Evolutionary conservation across 257 asterid species (phyloP), one percentile per base, ranked within the genome.

Genomic region (Catharanthus roseus): DNA sequence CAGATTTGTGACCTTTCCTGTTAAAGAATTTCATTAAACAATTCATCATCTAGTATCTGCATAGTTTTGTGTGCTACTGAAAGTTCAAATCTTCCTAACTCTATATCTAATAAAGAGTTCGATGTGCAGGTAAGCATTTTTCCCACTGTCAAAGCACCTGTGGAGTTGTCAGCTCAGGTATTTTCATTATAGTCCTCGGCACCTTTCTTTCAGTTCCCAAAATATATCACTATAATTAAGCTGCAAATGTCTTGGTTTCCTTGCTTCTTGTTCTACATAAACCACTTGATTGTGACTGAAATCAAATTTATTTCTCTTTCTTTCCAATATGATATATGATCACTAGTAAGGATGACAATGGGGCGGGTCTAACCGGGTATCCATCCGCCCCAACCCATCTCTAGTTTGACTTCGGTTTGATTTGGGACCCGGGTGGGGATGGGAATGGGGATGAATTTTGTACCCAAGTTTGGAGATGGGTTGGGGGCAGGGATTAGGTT

Each of bases 91-190:
- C 38, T 33, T 29, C 68, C 11, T 5, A 69, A 12, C 45, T 26
- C 5, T 66, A 34, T 33, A 21, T 53, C 55, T 38, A 56, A 34
- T 53, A 12, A 44, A 38, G 56, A 72, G 55, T 62, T 39, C 54
- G 54, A 4, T 65, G 45, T 86, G 84, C 86, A 93, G 98, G 86
- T 93, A 70, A 90, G 82, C 85, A 79, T 90, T 71, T 93, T 90
- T 83, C 98, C 98, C 24, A 75, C 97, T 69, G 95, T 89, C 34
- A 90, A 87, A 83, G 98, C 97, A 57, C 90, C 96, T 34, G 91
- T 86, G 72, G 98, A 93, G 74, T 82, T 84, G 71, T 89, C 97
- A 65, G 75, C 89, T 72, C 97, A 89, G 98, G 97, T 93, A 92
- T 68, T 45, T 65, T 33, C 34, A 39, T 62, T 68, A 45, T 33